These are phyloP conservation scores for Plectranthus barbatus DNA, from an alignment of 257 asterid species.

Conservation along the genomic window DNA sequence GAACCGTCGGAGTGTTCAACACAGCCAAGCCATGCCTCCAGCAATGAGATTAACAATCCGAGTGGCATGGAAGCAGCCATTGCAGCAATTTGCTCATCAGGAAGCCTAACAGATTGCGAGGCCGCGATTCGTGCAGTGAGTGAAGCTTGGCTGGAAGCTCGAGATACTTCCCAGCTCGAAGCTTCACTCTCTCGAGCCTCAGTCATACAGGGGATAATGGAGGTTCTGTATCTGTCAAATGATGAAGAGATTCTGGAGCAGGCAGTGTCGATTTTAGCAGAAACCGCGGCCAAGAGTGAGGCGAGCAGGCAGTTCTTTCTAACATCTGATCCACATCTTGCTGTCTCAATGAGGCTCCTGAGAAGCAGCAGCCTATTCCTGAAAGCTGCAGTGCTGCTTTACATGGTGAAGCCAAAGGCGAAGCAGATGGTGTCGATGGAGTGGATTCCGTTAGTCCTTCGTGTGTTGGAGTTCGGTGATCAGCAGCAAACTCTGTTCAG, in stretches of 20 bases:
- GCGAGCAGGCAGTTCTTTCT: slow-evolving; percentile 31
- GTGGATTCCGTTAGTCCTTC: slow-evolving; percentile 70
- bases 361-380: slow-evolving; percentile 60
- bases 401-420: slow-evolving; percentile 57
- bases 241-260: slow-evolving; percentile 71
- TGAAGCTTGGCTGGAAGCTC: slow-evolving; percentile 50
- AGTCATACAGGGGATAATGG: slow-evolving; percentile 52
- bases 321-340: slow-evolving; percentile 59
- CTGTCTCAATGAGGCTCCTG: slow-evolving; percentile 37
- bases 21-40: slow-evolving; percentile 6
- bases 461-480: slow-evolving; percentile 75
- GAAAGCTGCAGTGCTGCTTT: slow-evolving; percentile 65
- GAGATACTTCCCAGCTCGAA: slow-evolving; percentile 28
- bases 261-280: slow-evolving; percentile 63
- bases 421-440: slow-evolving; percentile 58
- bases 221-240: slow-evolving; percentile 48
- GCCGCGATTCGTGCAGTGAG: slow-evolving; percentile 50
- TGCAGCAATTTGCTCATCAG: slow-evolving; percentile 47
- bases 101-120: slow-evolving; percentile 56
- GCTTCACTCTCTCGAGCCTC: slow-evolving; percentile 34
- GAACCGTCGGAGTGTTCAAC: slow-evolving; percentile 29
- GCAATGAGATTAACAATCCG: slow-evolving; percentile 20
- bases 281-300: slow-evolving; percentile 45
- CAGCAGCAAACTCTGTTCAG: slow-evolving; percentile 48
- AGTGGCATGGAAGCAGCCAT: slow-evolving; percentile 31